phyloP scores from a whole-genome alignment of 2,329 filamentous ascomycete species.

The Hypoxylon sp. region DNA sequence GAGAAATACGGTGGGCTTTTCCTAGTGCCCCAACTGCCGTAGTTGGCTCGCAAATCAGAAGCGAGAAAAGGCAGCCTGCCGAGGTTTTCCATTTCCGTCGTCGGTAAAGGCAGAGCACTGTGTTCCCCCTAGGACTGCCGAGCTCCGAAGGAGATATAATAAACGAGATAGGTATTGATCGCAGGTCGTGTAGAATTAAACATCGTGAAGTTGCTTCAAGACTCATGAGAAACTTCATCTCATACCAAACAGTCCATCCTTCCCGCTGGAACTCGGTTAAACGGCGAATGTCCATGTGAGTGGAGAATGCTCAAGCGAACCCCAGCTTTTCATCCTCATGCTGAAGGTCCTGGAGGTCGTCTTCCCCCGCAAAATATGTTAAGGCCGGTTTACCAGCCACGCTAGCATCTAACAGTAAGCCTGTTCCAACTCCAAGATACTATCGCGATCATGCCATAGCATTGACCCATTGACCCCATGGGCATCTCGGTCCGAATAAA shows the following conservation, averaged over 20 bases:
- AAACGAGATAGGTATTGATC: neutral
- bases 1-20: constrained; percentile 31
- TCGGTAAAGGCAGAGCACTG: constrained; percentile 33
- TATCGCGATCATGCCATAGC: constrained; percentile 16
- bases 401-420: constrained; percentile 35
- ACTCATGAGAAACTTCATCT: constrained; percentile 6
- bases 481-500: constrained; percentile 39
- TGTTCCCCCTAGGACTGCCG: constrained; percentile 26
- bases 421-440: constrained; percentile 18
- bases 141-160: constrained; percentile 19
- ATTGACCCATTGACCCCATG: constrained; percentile 23
- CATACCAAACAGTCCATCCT: neutral
- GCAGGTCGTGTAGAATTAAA: neutral
- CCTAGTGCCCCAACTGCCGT: constrained; percentile 35
- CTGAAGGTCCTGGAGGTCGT: constrained; percentile 8
- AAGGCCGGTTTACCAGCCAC: constrained; percentile 20
- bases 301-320: constrained; percentile 37
- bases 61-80: constrained; percentile 26
- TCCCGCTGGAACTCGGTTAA: constrained; percentile 7
- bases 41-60: constrained; percentile 35
- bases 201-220: constrained; percentile 7
- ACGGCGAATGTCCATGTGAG: constrained; percentile 7
- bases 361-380: constrained; percentile 35
- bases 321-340: constrained; percentile 37
- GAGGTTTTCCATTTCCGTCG: constrained; percentile 35